A percentile compares a stretch with the other conserved stretches of the same genome.
phyloP scores from a whole-genome alignment of 2,329 filamentous ascomycete genomes.

The Fusarium floridanum region DNA sequence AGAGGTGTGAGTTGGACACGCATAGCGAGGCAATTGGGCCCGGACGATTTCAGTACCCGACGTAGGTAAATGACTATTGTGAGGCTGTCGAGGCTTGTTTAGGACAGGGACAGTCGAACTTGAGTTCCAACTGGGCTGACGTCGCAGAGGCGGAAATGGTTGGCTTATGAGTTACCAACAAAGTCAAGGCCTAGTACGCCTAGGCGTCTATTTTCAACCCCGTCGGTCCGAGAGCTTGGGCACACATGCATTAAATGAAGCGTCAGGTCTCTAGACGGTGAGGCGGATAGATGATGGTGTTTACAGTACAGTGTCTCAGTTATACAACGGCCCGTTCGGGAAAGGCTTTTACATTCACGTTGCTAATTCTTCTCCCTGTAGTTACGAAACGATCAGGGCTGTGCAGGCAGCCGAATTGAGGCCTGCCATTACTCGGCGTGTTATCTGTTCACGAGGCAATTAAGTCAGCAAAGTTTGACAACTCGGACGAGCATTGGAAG shows the following conservation, averaged over 20 bases:
- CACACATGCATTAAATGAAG: slow-evolving; percentile 21
- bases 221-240: slow-evolving; percentile 25
- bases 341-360: neutral
- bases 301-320: neutral
- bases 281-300: neutral
- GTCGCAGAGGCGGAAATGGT: slow-evolving; percentile 30
- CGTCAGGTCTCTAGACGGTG: neutral
- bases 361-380: neutral
- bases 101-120: slow-evolving; percentile 18
- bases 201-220: slow-evolving; percentile 21
- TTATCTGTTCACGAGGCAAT: neutral
- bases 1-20: slow-evolving; percentile 4
- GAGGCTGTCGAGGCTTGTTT: slow-evolving; percentile 18
- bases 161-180: slow-evolving; percentile 24
- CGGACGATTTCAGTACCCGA: neutral
- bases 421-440: slow-evolving; percentile 5
- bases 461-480: neutral
- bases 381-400: neutral
- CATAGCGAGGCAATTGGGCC: neutral
- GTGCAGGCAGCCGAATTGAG: slow-evolving; percentile 23
- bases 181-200: slow-evolving; percentile 9
- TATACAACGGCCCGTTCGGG: neutral
- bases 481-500: neutral
- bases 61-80: neutral
- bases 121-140: slow-evolving; percentile 31